Conservation (phyloP, 2,329 filamentous ascomycete genomes). For the Penicillium digitatum region DNA sequence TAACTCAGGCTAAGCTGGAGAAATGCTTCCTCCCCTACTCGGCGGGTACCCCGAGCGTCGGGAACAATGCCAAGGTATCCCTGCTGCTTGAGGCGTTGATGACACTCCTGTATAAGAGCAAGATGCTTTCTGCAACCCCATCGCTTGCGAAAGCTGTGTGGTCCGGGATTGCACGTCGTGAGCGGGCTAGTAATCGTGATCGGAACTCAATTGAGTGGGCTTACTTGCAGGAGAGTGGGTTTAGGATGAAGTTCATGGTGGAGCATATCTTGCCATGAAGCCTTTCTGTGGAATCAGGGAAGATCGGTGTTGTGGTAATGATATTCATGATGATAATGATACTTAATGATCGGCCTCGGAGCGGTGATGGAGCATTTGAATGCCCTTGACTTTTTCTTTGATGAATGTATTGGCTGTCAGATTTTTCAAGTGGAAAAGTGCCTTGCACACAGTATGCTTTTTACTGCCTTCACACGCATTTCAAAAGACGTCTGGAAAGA, state of each 20-base stretch:
- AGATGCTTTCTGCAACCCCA: constrained; percentile 32
- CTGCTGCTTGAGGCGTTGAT: constrained; percentile 64
- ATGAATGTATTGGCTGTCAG: background rate
- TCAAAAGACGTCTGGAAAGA: too few species aligned
- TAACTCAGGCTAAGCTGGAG: constrained; percentile 51
- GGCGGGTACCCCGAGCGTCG: constrained; percentile 56
- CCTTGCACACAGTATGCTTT: too few species aligned
- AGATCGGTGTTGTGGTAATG: background rate
- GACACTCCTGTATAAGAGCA: constrained; percentile 47
- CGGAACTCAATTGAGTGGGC: constrained; percentile 36
- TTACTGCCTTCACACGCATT: too few species aligned
- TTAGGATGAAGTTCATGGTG: constrained; percentile 38
- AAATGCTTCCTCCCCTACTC: constrained; percentile 62
- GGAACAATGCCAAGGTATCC: constrained; percentile 70
- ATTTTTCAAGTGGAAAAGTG: too few species aligned
- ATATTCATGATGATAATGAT: constrained; percentile 10
- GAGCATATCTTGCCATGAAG: constrained; percentile 28
- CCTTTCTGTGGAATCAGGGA: background rate
- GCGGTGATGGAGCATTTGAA: background rate
- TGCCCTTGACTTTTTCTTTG: background rate
- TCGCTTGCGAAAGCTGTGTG: constrained; percentile 48
- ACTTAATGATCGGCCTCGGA: background rate
- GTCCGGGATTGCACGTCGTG: constrained; percentile 52
- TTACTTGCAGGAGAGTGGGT: constrained; percentile 42
- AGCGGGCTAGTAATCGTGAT: constrained; percentile 35